Conservation (phyloP, 2,329 filamentous ascomycete species). For the Hymenoscyphus infarciens region DNA sequence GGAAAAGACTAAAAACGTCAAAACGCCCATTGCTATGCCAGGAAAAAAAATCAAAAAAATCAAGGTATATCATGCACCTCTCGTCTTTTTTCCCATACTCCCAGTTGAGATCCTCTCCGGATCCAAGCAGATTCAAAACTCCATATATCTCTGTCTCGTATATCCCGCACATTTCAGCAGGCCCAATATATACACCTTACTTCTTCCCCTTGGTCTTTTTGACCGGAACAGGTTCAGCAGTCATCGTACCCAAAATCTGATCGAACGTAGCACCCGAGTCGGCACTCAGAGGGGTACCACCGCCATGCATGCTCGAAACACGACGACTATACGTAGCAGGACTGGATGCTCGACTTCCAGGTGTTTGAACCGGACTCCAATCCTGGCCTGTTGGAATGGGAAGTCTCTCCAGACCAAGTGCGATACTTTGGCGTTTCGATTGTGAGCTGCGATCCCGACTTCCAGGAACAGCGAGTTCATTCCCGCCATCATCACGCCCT, state of each 20-base stretch:
- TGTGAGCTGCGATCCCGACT: constrained; percentile 13
- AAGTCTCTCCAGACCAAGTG: constrained; percentile 31
- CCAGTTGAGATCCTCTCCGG: neutral
- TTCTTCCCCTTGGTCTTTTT: constrained; percentile 37
- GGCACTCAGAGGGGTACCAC: neutral
- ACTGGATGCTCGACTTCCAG: constrained; percentile 11
- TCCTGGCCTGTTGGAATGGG: constrained; percentile 21
- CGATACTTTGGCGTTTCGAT: constrained; percentile 30
- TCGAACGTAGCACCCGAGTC: constrained; percentile 41
- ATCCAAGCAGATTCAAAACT: neutral
- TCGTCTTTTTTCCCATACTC: neutral
- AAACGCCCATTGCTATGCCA: neutral
- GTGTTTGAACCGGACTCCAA: constrained; percentile 2
- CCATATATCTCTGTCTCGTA: neutral
- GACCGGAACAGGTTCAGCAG: constrained; percentile 33
- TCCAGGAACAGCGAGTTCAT: neutral
- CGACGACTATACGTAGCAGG: constrained; percentile 8
- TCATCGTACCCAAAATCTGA: constrained; percentile 43
- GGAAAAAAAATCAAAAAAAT: neutral
- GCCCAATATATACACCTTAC: constrained; percentile 8
- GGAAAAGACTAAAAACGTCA: neutral
- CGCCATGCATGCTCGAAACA: constrained; percentile 1
- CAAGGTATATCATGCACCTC: constrained; percentile 1
- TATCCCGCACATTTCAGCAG: no score
- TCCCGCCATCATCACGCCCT: constrained; percentile 13